Evolutionary conservation across 2,329 filamentous ascomycete genomes (phyloP), one percentile per base, ranked within the genome.

Genomic region (Cercospora sp.): DNA sequence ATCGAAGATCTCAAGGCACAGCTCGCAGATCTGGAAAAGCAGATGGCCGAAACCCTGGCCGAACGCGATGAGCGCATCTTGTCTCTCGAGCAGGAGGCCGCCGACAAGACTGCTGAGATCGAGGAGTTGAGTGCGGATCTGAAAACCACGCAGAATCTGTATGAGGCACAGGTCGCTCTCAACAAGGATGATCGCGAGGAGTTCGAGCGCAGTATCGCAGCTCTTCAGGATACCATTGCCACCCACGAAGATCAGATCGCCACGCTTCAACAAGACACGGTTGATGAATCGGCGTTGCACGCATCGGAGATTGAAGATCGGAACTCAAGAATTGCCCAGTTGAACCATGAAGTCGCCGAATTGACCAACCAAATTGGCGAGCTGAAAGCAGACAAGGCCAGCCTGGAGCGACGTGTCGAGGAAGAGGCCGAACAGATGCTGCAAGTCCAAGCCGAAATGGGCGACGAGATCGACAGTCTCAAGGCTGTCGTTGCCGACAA

Each of bases 1-100:
- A 79, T 82, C 53, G 67, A 73, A 8, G 72, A 79, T 16, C 72
- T 83, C 3, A 72, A 81, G 64, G 63, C 72, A 3, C 75, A 80
- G 57, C 75, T 83, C 5, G 71, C 73, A 1, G 75, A 79, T 9
- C 42, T 76, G 16, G 75, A 79, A 48, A 23, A 69, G 33, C 60
- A 72, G 36, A 77, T 78, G 74, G 68, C 64, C 1, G 62, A 64
- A n/a, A 66, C 70, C 13, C 62, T 80, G 28, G 68, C 68, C 18
- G 73, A 75, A 30, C 74, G 77, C 20, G 75, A 80, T 60, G 72
- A 73, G 13, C 72, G 72, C 3, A 77, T 80, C 55, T 68, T 60
- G 3, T 70, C 69, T 31, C 72, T 78, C 8, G 71, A 78, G 45
- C 67, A 67, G 13, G 74, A 74, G 33, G 40, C 78, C 28, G 69